Evolutionary conservation across 768 basidiomycete genomes (phyloP).

Genomic region (Tricholoma flavovirens): DNA sequence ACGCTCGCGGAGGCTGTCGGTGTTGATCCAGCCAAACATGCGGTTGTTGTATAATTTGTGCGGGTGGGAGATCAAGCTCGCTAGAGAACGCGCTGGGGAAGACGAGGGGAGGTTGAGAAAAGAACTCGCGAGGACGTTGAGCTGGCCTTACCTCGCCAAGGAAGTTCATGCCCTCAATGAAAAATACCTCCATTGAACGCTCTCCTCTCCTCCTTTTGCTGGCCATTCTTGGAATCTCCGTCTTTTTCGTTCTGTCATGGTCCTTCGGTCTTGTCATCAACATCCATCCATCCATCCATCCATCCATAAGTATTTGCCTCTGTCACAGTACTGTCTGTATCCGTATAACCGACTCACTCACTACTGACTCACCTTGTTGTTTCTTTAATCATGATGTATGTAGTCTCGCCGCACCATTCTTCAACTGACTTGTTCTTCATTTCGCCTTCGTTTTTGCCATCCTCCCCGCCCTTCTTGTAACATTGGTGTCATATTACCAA

Average conservation of each 20-base stretch:
- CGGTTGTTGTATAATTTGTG: slow-evolving; percentile 91
- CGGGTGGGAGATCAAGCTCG: slow-evolving; percentile 93
- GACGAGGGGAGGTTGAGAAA: slow-evolving; percentile 44
- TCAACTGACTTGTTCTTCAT: too few relatives aligned
- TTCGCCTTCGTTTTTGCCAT: too few relatives aligned
- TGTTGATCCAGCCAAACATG: slow-evolving; percentile 94
- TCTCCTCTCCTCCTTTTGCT: background rate
- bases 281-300: background rate
- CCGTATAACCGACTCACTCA: background rate
- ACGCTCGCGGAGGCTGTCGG: slow-evolving; percentile 81
- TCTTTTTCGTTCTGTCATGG: background rate
- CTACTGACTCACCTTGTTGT: too few relatives aligned
- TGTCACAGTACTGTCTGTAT: background rate
- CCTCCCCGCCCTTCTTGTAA: too few relatives aligned
- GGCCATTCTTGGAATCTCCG: too few relatives aligned
- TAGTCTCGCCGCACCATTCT: too few relatives aligned
- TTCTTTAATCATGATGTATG: too few relatives aligned
- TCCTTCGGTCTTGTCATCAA: background rate
- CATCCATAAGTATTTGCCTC: background rate
- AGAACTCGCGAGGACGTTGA: slow-evolving; percentile 65
- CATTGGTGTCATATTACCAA: too few relatives aligned
- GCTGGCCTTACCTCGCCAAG: slow-evolving; percentile 80
- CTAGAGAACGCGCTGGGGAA: slow-evolving; percentile 59
- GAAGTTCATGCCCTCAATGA: slow-evolving; percentile 85
- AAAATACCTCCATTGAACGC: slow-evolving; percentile 52